These are phyloP conservation scores for Tolypocladium nubicola DNA, from an alignment of 2,329 filamentous ascomycete genomes.

Conservation along the genomic window DNA sequence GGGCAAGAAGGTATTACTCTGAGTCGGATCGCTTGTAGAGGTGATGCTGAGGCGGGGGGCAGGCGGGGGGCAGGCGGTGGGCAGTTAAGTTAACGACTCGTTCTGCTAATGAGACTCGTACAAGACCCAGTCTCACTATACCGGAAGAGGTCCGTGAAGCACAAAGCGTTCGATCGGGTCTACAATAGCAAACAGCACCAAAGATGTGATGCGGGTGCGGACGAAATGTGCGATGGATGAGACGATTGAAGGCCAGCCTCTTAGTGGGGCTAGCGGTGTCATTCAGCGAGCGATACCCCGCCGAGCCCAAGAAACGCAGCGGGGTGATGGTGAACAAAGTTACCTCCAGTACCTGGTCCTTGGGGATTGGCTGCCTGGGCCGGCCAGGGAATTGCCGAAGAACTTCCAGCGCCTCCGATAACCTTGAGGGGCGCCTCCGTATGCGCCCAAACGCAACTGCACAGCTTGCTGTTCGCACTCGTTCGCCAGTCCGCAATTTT, in stretches of 20 bases:
- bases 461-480: not conserved
- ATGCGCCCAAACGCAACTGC: conserved; percentile 6
- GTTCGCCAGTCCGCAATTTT: conserved; percentile 5
- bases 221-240: no score
- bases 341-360: not conserved
- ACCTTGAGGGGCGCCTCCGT: conserved; percentile 10
- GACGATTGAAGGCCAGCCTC: not conserved
- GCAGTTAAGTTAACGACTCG: not conserved
- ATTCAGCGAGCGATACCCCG: not conserved
- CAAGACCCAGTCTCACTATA: not conserved
- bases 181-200: not conserved
- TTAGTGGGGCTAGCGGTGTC: not conserved
- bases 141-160: not conserved
- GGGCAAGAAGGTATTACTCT: conserved; percentile 5
- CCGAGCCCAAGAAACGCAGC: not conserved
- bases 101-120: not conserved
- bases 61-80: not conserved
- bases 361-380: no score
- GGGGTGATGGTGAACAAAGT: not conserved
- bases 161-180: not conserved
- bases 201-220: no score
- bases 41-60: not conserved
- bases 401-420: conserved; percentile 7
- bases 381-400: conserved; percentile 6
- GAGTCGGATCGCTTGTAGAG: not conserved